Base-by-base conservation (phyloP, 352 stramenopile species). In the Thalassiosira mediterranea region DNA sequence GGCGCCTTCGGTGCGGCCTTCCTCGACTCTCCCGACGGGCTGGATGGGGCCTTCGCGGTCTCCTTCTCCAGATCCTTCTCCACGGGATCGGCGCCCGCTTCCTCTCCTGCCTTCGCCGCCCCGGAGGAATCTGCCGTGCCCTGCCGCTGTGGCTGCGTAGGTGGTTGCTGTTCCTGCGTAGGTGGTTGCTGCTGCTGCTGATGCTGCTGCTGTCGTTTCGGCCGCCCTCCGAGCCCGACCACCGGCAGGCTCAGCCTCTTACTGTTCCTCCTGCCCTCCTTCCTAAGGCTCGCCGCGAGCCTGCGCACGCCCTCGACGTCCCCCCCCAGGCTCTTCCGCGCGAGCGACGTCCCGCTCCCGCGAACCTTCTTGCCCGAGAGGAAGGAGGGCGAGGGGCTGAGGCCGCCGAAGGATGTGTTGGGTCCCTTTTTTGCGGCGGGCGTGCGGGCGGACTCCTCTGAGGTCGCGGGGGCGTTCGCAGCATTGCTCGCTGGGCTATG, bases 321-420 rank as follows among this genome's bases (percentile, higher is more conserved):
- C 4, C 47, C 73, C 52, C 59, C 65, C 51, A 76, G 34, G 28
- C 51, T 73, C 57, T 76, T 76, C 8, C 66, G 65, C 0, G 68
- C 23, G 15, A 65, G n/a, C 8, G 64, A 26, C 46, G 40, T 38
- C 19, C 31, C 31, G 5, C 44, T 51, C 26, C 23, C 48, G 49
- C 51, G 54, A 29, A 25, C 29, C 32, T 73, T 82, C 57, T 82
- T 72, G 8, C 65, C 60, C 13, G 59, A 69, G n/a, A 72, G 10
- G 38, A 82, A 82, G 11, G 59, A 72, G 11, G 73, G 73, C 0
- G 73, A 82, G n/a, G 67, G 73, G 17, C 73, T 65, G 15, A 82
- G 61, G 38, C 38, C 65, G 53, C 26, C 53, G 13, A 54, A 57
- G 62, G 62, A 63, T 62, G 52, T 44, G 44, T 63, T 63, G 13